Evolutionary conservation across 768 basidiomycete species (phyloP), one percentile per base, ranked within the genome.

Genomic region (Mycena filopes): DNA sequence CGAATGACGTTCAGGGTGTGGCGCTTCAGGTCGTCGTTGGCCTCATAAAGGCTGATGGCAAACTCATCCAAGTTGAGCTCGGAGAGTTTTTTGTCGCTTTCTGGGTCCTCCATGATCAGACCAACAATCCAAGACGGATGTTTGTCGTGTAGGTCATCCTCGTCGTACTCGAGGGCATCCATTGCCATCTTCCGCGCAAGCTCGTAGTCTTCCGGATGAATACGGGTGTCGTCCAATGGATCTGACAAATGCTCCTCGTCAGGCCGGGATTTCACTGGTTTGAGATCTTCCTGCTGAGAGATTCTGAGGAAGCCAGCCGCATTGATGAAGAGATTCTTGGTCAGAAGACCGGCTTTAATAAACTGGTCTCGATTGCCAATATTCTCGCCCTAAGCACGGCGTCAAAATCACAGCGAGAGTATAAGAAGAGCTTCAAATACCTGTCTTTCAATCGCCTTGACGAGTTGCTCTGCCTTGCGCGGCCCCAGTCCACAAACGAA

Each of bases 161-260:
- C 96, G 69, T 99, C 98, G n/a, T 95, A 85, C 73, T 98, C 98
- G 16, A 99, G 85, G 6, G 97, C 95, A 77, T 98, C 96, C 21
- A 94, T 93, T 40, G 97, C 97, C 96, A 99, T 98, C 82, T 99
- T 98, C 38, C 95, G 90, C 4, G 98, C 97, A 41, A 99, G 84
- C 69, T 98, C 96, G 74, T 99, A 99, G 78, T 99, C 98, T 75
- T 97, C 94, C 8, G 95, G 95, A 73, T 99, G 98, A 56, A 99
- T 94, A 21, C 98, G 93, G 40, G 96, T 99, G 73, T 90, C 89
- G 73, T 99, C 98, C 55, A 99, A 83, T 5, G 96, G 94, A 76
- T 99, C 98, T 11, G 90, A 86, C 38, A 86, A 87, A 59, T 87
- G 84, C 47, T 93, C 91, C 41, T 88, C 85, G 59, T 87, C 85